Conservation (phyloP, 345 rosid species). For the Citrus glauca region DNA sequence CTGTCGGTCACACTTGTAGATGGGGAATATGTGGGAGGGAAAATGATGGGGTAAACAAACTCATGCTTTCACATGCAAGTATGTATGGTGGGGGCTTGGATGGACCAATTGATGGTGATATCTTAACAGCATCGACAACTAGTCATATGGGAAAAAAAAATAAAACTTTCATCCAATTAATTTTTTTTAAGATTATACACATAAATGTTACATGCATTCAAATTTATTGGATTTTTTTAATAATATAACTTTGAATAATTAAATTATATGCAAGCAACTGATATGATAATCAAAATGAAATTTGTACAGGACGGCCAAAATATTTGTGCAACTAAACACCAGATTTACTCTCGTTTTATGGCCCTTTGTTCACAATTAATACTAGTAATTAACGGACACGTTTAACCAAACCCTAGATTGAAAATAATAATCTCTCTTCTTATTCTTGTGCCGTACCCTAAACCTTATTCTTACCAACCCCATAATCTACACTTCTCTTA, state of each 20-base stretch:
- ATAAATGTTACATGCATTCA: no score
- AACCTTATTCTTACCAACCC: constrained; percentile 25
- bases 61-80: constrained; percentile 9
- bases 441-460: neutral
- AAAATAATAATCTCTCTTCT: neutral
- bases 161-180: no score
- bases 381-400: neutral
- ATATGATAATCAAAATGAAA: no score
- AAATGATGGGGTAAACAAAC: constrained; percentile 10
- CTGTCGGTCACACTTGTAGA: neutral
- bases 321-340: no score
- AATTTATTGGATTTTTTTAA: no score
- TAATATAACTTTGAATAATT: no score
- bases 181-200: no score
- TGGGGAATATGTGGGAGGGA: neutral
- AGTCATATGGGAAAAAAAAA: no score
- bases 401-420: neutral
- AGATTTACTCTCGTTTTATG: no score
- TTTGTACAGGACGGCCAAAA: no score
- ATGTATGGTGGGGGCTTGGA: neutral
- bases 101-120: constrained; percentile 31
- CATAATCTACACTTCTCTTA: neutral
- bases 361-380: no score
- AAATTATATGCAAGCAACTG: no score
- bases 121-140: constrained; percentile 14